Evolutionary conservation across 768 basidiomycete genomes (phyloP), one percentile per base, ranked within the genome.

Genomic region (Porpolomopsis calyptriformis): DNA sequence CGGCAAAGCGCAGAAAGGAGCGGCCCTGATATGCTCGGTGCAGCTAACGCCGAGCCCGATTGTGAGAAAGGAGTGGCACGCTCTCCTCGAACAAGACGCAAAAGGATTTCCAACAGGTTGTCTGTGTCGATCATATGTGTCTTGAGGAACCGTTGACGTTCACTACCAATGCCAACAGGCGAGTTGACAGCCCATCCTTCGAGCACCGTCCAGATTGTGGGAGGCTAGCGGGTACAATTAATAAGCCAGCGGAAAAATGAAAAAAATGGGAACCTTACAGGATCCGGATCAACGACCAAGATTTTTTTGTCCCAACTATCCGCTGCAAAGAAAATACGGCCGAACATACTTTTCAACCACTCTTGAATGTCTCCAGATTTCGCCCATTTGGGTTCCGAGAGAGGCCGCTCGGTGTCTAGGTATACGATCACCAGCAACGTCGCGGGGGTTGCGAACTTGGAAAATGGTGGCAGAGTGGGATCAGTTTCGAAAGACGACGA

Each of bases 301-400:
- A 98, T 85, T 64, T 93, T 94, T 65, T 83, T 90, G 64, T 86
- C 85, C 96, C 96, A 99, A 7, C 86, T 85, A 52, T 84, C 40
- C n/a, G 81, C 78, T 10, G 81, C 84, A 44, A 84, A 87, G 57
- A 87, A 86, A 81, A 85, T 85, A 29, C 85, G 71, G 2, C 86
- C 87, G 61, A 89, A 85, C 73, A 88, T 87, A 55, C 77, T 86
- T 61, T 79, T 78, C 55, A 89, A 66, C 93, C 93, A 98, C 31
- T 92, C 91, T 55, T 94, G 89, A 19, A 93, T 77, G 58, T 93
- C 87, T 24, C 94, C 94, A 6, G 85, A 83, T 62, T 91, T 89
- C 29, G 91, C 90, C 96, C 94, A 99, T 60, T 90, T 86, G 5
- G 96, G 91, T 60, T 97, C 92, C 12, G 91, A 92, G 26, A 98